Evolutionary conservation across 257 asterid genomes (phyloP).

Genomic region (Fraxinus pennsylvanica): DNA sequence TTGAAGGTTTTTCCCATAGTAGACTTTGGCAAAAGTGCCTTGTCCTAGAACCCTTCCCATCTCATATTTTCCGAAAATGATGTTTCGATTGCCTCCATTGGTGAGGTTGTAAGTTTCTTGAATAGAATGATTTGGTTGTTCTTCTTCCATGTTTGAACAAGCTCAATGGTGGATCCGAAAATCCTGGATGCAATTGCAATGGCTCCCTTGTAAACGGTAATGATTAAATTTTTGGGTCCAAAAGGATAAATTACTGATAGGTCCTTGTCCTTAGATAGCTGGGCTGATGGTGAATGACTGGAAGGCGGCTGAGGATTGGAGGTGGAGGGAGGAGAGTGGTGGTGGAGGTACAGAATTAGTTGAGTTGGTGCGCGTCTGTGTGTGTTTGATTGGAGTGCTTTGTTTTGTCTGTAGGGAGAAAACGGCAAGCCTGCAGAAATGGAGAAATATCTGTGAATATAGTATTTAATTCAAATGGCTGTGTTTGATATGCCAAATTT

Average conservation of each 20-base stretch:
- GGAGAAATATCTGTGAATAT: background rate
- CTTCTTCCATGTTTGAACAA: slow-evolving; percentile 10
- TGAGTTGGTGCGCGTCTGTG: background rate
- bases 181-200: background rate
- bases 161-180: too few species aligned
- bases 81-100: slow-evolving; percentile 25
- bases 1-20: slow-evolving; percentile 52
- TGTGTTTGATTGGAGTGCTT: slow-evolving; percentile 27
- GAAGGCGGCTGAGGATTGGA: background rate
- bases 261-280: background rate
- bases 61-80: slow-evolving; percentile 73
- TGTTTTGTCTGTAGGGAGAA: slow-evolving; percentile 6
- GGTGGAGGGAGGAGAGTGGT: background rate
- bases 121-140: slow-evolving; percentile 4
- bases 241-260: background rate
- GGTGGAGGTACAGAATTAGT: background rate
- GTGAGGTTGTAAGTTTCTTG: slow-evolving; percentile 19
- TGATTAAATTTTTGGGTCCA: background rate
- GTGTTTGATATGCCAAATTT: too few species aligned
- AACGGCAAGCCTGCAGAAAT: slow-evolving; percentile 28
- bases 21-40: slow-evolving; percentile 84
- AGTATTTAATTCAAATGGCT: too few species aligned
- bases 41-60: slow-evolving; percentile 73
- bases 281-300: background rate
- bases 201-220: background rate